These are phyloP conservation scores for Iberis pinnata DNA, from an alignment of 345 rosid genomes.

Conservation along the genomic window DNA sequence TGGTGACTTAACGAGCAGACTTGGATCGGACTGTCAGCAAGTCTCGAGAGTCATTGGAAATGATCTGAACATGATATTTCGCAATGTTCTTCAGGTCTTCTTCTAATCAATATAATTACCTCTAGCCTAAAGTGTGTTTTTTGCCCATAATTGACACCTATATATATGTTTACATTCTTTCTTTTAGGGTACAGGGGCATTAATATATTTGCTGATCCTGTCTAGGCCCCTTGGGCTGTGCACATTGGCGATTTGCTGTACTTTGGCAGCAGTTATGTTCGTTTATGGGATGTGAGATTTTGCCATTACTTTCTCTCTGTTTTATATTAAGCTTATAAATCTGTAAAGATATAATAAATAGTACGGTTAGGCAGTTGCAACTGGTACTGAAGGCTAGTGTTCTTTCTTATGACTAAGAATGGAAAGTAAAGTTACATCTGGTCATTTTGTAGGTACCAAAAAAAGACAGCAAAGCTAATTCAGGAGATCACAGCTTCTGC, in stretches of 20 bases:
- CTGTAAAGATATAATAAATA: not conserved
- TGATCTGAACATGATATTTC: slow-evolving; percentile 79
- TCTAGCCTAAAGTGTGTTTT: not conserved
- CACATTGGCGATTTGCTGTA: slow-evolving; percentile 67
- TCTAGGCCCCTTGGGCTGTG: slow-evolving; percentile 80
- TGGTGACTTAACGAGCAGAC: slow-evolving; percentile 97
- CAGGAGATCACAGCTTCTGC: slow-evolving; percentile 93
- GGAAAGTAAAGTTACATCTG: slow-evolving; percentile 11
- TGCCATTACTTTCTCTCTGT: not conserved
- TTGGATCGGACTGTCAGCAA: slow-evolving; percentile 98
- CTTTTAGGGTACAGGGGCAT: slow-evolving; percentile 76
- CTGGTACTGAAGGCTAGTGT: slow-evolving; percentile 9
- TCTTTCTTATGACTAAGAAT: slow-evolving; percentile 5
- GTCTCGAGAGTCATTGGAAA: slow-evolving; percentile 89
- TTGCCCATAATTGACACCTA: slow-evolving; percentile 14
- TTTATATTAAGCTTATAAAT: slow-evolving; percentile 13
- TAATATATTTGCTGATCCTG: slow-evolving; percentile 72
- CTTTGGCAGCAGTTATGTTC: slow-evolving; percentile 67
- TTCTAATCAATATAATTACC: slow-evolving; percentile 4
- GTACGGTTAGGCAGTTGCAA: slow-evolving; percentile 3
- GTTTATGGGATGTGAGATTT: slow-evolving; percentile 72
- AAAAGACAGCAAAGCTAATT: slow-evolving; percentile 77
- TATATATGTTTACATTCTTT: slow-evolving; percentile 28
- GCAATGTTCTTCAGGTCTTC: slow-evolving; percentile 84
- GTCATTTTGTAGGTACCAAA: slow-evolving; percentile 69